These are phyloP conservation scores for Fusarium buxicola DNA, from an alignment of 2,329 filamentous ascomycete species.

Conservation along the genomic window DNA sequence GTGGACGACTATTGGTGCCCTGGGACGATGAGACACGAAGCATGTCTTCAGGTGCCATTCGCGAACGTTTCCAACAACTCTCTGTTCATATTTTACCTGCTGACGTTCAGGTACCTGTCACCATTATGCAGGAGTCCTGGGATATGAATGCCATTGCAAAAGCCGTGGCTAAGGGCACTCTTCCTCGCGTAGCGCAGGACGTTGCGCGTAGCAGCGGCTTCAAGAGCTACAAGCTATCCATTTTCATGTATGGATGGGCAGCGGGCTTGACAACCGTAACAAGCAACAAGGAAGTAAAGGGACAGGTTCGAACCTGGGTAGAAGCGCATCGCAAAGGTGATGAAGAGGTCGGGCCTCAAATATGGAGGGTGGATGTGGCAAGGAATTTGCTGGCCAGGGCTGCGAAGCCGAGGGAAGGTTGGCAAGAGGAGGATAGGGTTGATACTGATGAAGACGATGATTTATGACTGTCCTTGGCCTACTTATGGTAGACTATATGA, in stretches of 20 bases:
- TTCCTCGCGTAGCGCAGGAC: slow-evolving; percentile 52
- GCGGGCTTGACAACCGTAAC: slow-evolving; percentile 51
- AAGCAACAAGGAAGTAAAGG: slow-evolving; percentile 56
- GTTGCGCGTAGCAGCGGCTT: slow-evolving; percentile 49
- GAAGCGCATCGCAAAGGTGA: slow-evolving; percentile 46
- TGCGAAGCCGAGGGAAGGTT: slow-evolving; percentile 42
- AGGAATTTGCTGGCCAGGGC: slow-evolving; percentile 52
- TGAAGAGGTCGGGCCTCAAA: slow-evolving; percentile 48
- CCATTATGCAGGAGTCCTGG: slow-evolving; percentile 46
- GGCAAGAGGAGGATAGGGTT: slow-evolving; percentile 17
- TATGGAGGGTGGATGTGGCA: slow-evolving; percentile 52
- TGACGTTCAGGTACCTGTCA: slow-evolving; percentile 52
- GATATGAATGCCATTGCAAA: slow-evolving; percentile 42
- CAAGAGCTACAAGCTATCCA: slow-evolving; percentile 53
- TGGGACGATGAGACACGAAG: slow-evolving; percentile 35
- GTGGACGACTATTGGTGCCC: slow-evolving; percentile 51
- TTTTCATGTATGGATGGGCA: slow-evolving; percentile 56
- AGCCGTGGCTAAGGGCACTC: slow-evolving; percentile 40
- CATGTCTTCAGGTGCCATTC: slow-evolving; percentile 25
- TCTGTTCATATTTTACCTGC: slow-evolving; percentile 49
- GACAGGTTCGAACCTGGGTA: slow-evolving; percentile 51
- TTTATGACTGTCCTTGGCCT: neutral
- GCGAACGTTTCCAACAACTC: slow-evolving; percentile 49
- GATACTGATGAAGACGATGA: slow-evolving; percentile 10
- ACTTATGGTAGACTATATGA: too few species aligned